A percentile compares a stretch with the other conserved stretches of the same genome.
These are phyloP conservation scores for Trichosporon sp. DNA, from an alignment of 1,284 basidiomycete genomes.

Conservation along the genomic window DNA sequence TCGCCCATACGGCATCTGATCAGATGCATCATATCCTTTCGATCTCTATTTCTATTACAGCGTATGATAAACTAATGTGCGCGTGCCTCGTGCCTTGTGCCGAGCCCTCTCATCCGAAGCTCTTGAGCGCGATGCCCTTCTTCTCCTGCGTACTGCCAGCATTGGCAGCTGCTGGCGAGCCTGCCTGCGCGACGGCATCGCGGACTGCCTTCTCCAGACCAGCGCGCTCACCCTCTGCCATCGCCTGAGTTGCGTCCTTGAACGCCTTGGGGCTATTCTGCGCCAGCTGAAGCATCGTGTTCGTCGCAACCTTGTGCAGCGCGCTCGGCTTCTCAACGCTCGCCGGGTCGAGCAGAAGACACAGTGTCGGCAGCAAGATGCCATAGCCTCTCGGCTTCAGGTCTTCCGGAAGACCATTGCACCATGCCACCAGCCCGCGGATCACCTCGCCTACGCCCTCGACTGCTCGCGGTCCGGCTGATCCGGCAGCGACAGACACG, in stretches of 20 bases:
- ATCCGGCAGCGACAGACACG: conserved; percentile 52
- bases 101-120: conserved; percentile 33
- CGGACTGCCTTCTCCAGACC: conserved; percentile 72
- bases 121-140: conserved; percentile 42
- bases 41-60: neutral
- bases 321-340: conserved; percentile 51
- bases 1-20: neutral
- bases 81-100: neutral
- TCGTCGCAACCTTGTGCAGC: conserved; percentile 61
- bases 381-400: conserved; percentile 65
- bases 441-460: conserved; percentile 67
- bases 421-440: conserved; percentile 69
- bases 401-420: conserved; percentile 56
- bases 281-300: conserved; percentile 71
- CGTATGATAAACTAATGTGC: neutral
- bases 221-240: conserved; percentile 60
- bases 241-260: conserved; percentile 72
- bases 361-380: conserved; percentile 71
- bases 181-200: conserved; percentile 59
- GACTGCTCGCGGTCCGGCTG: conserved; percentile 50
- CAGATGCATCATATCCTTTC: neutral
- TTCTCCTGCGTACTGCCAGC: conserved; percentile 16
- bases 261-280: conserved; percentile 69
- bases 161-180: conserved; percentile 7
- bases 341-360: conserved; percentile 60